Evolutionary conservation across 2,329 filamentous ascomycete genomes (phyloP).

Genomic region (Ilyonectria destructans): DNA sequence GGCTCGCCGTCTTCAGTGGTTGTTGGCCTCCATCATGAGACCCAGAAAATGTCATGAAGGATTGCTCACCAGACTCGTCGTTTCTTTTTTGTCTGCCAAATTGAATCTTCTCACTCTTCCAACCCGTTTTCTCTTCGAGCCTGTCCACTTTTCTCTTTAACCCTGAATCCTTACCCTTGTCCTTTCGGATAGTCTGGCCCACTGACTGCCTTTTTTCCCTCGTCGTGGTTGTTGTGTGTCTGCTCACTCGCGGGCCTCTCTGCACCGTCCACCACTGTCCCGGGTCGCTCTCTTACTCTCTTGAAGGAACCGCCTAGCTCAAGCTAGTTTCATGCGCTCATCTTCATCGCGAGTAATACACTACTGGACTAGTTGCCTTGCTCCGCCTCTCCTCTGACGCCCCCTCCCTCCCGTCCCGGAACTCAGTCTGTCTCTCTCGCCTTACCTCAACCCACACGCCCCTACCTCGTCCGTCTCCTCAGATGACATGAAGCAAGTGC

Average conservation of each 20-base stretch:
- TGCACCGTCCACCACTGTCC: background rate
- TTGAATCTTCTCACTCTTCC: background rate
- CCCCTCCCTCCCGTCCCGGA: background rate
- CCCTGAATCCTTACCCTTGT: constrained; percentile 1
- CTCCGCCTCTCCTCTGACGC: constrained; percentile 12
- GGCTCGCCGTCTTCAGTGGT: constrained; percentile 24
- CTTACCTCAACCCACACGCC: constrained; percentile 8
- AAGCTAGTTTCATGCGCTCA: constrained; percentile 26
- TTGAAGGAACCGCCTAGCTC: constrained; percentile 16
- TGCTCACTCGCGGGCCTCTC: background rate
- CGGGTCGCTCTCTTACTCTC: constrained; percentile 1
- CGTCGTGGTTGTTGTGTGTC: background rate
- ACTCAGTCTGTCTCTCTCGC: background rate
- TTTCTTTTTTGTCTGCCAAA: constrained; percentile 13
- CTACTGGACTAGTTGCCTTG: constrained; percentile 17
- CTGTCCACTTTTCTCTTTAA: constrained; percentile 6
- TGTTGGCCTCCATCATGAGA: constrained; percentile 12
- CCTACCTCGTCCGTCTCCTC: constrained; percentile 1
- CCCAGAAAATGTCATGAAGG: constrained; percentile 21
- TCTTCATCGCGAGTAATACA: constrained; percentile 4
- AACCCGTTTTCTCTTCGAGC: background rate
- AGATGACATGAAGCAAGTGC: constrained; percentile 9
- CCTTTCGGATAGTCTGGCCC: background rate
- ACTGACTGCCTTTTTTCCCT: background rate
- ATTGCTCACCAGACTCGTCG: constrained; percentile 17